Evolutionary conservation across 805 yeast genomes (phyloP).

Genomic region (Saccharomycopsis malanga): DNA sequence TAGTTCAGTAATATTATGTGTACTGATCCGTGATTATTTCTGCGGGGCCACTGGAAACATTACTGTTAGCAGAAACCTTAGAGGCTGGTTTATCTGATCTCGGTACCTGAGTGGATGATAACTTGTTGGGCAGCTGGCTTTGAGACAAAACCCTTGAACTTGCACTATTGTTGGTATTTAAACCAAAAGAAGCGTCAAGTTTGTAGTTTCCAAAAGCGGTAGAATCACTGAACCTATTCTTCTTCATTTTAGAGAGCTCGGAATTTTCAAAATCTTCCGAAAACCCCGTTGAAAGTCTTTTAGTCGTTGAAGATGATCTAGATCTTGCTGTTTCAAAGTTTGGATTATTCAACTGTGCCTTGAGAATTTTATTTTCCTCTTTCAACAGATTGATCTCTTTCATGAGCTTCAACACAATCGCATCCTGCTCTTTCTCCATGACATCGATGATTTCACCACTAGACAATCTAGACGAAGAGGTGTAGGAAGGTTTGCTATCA

Average conservation of each 20-base stretch:
- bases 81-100: no score
- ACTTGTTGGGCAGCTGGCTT: no score
- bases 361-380: conserved; percentile 43
- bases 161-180: background rate
- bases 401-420: conserved; percentile 60
- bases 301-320: background rate
- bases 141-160: no score
- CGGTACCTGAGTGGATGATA: no score
- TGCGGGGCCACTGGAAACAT: no score
- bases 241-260: background rate
- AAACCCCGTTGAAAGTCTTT: background rate
- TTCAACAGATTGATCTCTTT: conserved; percentile 49
- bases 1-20: no score
- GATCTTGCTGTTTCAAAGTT: background rate
- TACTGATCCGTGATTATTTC: no score
- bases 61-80: no score
- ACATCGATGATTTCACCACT: conserved; percentile 47
- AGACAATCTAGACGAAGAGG: conserved; percentile 6
- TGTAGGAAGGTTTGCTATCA: background rate
- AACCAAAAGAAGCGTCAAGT: background rate
- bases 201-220: conserved; percentile 5
- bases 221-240: background rate
- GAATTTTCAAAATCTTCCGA: background rate
- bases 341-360: conserved; percentile 27
- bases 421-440: conserved; percentile 73